A percentile compares a stretch with the other conserved stretches of the same genome.
Evolutionary conservation across 2,329 filamentous ascomycete genomes (phyloP).

Genomic region (Tolypocladium nubicola): DNA sequence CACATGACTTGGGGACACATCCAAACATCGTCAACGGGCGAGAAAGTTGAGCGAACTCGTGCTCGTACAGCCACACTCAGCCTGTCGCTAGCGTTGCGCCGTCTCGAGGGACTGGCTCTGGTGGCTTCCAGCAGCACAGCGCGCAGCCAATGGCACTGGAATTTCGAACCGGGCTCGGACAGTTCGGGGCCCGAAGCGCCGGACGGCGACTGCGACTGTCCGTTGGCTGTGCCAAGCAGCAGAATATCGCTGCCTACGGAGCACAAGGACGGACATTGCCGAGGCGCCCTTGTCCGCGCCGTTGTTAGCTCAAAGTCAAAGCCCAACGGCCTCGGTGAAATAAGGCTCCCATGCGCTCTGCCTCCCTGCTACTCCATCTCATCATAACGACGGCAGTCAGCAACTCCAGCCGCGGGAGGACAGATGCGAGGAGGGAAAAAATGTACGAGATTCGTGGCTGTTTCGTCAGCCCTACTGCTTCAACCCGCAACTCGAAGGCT

Average conservation of each 20-base stretch:
- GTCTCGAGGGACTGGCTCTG: background rate
- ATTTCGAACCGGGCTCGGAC: background rate
- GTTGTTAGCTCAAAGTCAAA: background rate
- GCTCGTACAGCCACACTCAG: background rate
- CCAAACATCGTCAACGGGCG: background rate
- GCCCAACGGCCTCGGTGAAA: background rate
- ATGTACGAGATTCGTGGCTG: conserved; percentile 2
- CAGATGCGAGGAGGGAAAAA: background rate
- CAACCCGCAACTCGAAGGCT: background rate
- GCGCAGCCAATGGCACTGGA: background rate
- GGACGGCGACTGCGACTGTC: background rate
- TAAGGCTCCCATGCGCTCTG: background rate
- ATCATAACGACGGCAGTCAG: background rate
- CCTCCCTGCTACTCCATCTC: background rate
- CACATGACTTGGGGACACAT: background rate
- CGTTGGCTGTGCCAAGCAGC: background rate
- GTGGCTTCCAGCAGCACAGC: background rate
- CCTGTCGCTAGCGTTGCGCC: background rate
- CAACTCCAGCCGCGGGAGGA: background rate
- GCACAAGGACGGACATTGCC: background rate
- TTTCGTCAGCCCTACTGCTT: conserved; percentile 9
- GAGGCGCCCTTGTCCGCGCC: background rate
- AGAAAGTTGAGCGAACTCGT: background rate
- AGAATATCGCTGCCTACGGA: background rate
- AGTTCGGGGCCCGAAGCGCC: background rate